Evolutionary conservation across 2,329 filamentous ascomycete genomes (phyloP), one percentile per base, ranked within the genome.

Genomic region (Podosphaera xanthii): DNA sequence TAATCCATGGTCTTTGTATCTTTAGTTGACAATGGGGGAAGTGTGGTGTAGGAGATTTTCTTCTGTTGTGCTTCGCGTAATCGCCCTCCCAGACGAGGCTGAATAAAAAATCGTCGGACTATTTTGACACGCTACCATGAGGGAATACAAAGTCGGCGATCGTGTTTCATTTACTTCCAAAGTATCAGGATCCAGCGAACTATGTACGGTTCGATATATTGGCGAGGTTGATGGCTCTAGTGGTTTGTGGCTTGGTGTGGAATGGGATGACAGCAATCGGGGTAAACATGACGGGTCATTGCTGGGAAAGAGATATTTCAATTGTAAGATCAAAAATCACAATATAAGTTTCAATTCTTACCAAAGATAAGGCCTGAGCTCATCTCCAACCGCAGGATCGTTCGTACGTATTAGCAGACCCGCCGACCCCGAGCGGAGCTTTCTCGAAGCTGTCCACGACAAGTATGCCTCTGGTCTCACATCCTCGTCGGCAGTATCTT

Each of bases 201-300:
- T 86, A 49, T 95, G 90, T 71, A 97, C 91, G 0, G 78, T 97
- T 60, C 83, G 88, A 62, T 97, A 90, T 68, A 72, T 86, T 62
- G 92, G 92, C 52, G 71, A 77, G 40, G 84, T 97, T 6, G 76
- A 80, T 57, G 86, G 85, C 64, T 90, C 88, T 7, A 61, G 62
- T 3, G 59, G 60, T 76, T 79, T 50, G 62, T 97, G 91, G 90
- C 77, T 97, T 40, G 92, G 92, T 54, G 87, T 97, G 55, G 92
- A 98, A 77, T 98, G 92, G 92, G 91, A 97, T 71, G 87, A 96
- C 70, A 74, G 82, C 60, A 77, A 76, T 44, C 79, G 90, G 66
- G 92, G 92, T 62, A 97, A 96, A 74, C 90, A 98, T 71, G 80
- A 91, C 67, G 92, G 92, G 61, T 82, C 84, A 61, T 82, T 94